phyloP scores from a whole-genome alignment of 805 yeast genomes.

The Candida pini region DNA sequence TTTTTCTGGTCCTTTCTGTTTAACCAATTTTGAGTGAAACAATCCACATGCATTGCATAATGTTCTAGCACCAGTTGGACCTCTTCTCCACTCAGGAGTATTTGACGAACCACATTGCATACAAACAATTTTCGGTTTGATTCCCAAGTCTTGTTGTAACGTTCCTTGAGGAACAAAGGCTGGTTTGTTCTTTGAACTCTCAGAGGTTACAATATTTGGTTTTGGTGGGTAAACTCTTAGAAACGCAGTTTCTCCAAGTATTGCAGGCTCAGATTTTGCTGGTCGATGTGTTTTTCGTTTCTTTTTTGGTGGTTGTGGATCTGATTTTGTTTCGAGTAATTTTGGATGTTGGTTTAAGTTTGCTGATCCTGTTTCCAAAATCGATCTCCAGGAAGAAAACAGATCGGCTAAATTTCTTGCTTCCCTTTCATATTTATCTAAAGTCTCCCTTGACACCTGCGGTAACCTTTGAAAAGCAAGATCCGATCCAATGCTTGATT shows the following conservation, averaged over 20 bases:
- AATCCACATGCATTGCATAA: conserved; percentile 93
- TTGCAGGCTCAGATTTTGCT: conserved; percentile 15
- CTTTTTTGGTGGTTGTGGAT: not conserved
- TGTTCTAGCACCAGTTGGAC: conserved; percentile 77
- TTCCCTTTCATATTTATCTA: no score
- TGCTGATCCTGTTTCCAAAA: not conserved
- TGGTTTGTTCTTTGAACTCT: conserved; percentile 6
- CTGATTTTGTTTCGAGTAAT: not conserved
- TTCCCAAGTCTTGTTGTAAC: conserved; percentile 31
- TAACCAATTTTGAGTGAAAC: conserved; percentile 57
- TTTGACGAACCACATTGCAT: conserved; percentile 66
- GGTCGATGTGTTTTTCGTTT: conserved; percentile 9
- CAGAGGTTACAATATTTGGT: conserved; percentile 15
- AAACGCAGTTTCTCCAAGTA: conserved; percentile 23
- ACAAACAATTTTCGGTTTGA: conserved; percentile 34
- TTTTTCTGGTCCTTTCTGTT: conserved; percentile 37
- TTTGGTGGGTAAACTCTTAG: conserved; percentile 28
- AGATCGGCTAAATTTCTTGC: no score
- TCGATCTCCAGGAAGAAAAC: no score
- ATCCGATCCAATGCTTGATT: no score
- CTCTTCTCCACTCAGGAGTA: conserved; percentile 93
- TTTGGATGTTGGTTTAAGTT: not conserved
- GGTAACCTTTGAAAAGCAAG: no score
- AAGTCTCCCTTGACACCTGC: no score
- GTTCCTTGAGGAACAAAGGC: conserved; percentile 27